Conservation (phyloP, 345 rosid species). For the Rhodamnia rubescens region DNA sequence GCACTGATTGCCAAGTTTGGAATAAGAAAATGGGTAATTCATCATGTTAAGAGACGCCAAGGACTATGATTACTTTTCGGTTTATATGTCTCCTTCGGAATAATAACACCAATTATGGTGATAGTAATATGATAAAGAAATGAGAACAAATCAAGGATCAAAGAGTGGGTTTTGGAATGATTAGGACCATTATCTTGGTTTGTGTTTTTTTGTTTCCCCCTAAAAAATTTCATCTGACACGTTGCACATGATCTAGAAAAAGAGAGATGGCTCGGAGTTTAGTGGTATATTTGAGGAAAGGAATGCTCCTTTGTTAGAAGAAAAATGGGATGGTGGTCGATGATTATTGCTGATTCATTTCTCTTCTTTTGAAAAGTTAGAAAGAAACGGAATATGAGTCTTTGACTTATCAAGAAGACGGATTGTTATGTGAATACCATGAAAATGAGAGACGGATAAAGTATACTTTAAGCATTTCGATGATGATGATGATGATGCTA, state of each 20-base stretch:
- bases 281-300: not conserved
- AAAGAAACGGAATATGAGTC: not conserved
- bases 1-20: constrained; percentile 13
- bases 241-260: not conserved
- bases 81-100: constrained; percentile 53
- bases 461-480: constrained; percentile 3
- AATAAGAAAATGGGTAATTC: not conserved
- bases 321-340: not conserved
- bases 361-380: not conserved
- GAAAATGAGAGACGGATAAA: not conserved
- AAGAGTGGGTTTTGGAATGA: constrained; percentile 25
- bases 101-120: constrained; percentile 37
- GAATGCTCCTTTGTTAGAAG: not conserved
- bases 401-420: not conserved
- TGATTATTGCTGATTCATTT: not conserved
- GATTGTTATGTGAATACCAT: not conserved
- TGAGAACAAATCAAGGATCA: constrained; percentile 19
- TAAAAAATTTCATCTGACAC: not conserved
- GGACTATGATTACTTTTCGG: constrained; percentile 47
- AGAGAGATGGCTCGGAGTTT: not conserved
- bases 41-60: constrained; percentile 14
- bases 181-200: not conserved
- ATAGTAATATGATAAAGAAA: constrained; percentile 34
- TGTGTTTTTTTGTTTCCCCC: not conserved
- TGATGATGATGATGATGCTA: not conserved